phyloP scores from a whole-genome alignment of 1,284 basidiomycete genomes.

The Rhodotorula sp. region DNA sequence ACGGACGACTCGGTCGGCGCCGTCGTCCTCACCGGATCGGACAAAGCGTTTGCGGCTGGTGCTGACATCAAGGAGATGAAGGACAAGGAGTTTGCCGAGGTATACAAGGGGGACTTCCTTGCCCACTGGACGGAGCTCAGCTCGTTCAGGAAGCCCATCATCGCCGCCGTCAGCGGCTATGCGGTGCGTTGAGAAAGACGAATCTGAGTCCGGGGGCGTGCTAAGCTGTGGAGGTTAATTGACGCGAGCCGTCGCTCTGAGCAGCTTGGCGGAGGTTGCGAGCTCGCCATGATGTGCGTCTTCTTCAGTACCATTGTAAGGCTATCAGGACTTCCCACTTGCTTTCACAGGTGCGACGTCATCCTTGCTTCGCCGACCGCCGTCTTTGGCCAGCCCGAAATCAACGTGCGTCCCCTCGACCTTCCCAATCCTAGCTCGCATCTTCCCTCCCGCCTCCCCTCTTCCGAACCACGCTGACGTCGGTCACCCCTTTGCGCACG shows the following conservation, averaged over 20 bases:
- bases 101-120: constrained; percentile 85
- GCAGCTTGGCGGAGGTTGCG: constrained; percentile 94
- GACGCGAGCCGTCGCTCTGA: not conserved
- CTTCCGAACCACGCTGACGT: not conserved
- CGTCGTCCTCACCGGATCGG: constrained; percentile 90
- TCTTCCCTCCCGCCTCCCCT: not conserved
- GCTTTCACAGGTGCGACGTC: constrained; percentile 68
- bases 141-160: constrained; percentile 83
- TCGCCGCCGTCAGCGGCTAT: constrained; percentile 93
- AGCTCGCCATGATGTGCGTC: constrained; percentile 83
- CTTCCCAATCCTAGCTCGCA: not conserved
- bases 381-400: constrained; percentile 94
- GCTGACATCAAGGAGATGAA: constrained; percentile 64
- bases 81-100: constrained; percentile 76
- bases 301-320: not conserved
- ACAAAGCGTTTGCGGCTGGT: constrained; percentile 83
- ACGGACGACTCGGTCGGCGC: constrained; percentile 74
- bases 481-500: too few relatives aligned
- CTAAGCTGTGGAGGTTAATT: fast-evolving
- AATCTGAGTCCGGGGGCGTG: not conserved
- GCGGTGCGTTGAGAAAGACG: constrained; percentile 64
- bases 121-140: constrained; percentile 81
- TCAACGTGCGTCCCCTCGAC: constrained; percentile 59
- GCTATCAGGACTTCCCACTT: too few relatives aligned
- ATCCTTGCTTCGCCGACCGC: constrained; percentile 92